Percentiles rank a stretch among this genome's conserved stretches.
Evolutionary conservation across 768 basidiomycete genomes (phyloP).

Genomic region (Strobilomyces confusus): DNA sequence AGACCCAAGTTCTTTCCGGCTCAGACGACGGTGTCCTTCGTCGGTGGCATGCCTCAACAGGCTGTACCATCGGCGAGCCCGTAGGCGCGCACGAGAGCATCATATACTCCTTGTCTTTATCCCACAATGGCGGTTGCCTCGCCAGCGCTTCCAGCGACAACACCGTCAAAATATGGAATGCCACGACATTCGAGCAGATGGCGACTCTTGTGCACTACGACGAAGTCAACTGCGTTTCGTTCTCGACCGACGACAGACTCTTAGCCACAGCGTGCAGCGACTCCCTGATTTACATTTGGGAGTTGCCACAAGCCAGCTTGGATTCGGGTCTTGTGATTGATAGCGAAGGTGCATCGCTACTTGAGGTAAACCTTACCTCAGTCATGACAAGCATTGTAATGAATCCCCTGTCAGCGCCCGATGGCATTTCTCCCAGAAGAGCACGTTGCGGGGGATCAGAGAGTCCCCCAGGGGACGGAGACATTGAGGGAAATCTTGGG

Average conservation of each 20-base stretch:
- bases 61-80: constrained; percentile 20
- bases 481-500: constrained; percentile 13
- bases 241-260: constrained; percentile 28
- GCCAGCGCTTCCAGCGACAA: constrained; percentile 29
- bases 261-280: constrained; percentile 32
- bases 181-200: constrained; percentile 23
- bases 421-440: neutral
- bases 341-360: constrained; percentile 21
- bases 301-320: constrained; percentile 25
- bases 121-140: constrained; percentile 24
- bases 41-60: constrained; percentile 24
- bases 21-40: constrained; percentile 21
- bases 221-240: constrained; percentile 28
- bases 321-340: constrained; percentile 29
- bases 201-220: constrained; percentile 21
- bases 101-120: constrained; percentile 27
- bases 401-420: constrained; percentile 11
- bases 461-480: neutral
- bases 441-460: constrained; percentile 2
- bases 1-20: constrained; percentile 25
- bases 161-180: constrained; percentile 30
- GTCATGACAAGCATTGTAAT: neutral
- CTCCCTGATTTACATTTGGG: constrained; percentile 30
- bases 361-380: constrained; percentile 20
- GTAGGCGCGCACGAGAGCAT: constrained; percentile 21